Conservation (phyloP, 805 yeast species). For the Nakazawaea anatomiae region DNA sequence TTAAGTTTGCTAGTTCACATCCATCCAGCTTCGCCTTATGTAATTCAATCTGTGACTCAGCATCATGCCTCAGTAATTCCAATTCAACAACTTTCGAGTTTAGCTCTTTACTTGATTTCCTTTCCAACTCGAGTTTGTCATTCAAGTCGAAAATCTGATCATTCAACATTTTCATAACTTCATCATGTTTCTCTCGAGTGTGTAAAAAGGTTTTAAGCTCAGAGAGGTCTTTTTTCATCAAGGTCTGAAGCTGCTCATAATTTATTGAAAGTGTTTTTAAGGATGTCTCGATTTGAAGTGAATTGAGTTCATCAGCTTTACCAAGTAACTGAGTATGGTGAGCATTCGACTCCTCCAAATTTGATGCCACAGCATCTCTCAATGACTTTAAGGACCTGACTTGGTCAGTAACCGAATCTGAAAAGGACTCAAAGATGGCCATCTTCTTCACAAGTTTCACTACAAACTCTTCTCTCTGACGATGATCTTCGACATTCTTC, state of each 20-base stretch:
- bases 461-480: background rate
- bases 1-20: background rate
- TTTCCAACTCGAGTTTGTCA: background rate
- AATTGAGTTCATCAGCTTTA: background rate
- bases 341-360: background rate
- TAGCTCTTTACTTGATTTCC: background rate
- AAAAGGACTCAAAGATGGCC: background rate
- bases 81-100: background rate
- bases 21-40: background rate
- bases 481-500: conserved; percentile 5
- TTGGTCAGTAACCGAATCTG: background rate
- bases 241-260: background rate
- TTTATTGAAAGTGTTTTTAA: background rate
- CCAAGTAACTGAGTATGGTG: background rate
- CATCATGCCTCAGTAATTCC: background rate
- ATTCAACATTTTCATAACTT: conserved; percentile 2
- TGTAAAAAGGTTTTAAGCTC: background rate
- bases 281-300: background rate
- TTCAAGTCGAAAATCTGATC: background rate
- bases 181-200: conserved; percentile 13
- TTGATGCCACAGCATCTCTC: background rate
- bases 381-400: background rate
- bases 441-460: background rate
- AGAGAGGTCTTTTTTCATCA: conserved; percentile 6
- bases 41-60: background rate